phyloP scores from a whole-genome alignment of 2,329 filamentous ascomycete genomes.

The Colletotrichum cordylinicola region DNA sequence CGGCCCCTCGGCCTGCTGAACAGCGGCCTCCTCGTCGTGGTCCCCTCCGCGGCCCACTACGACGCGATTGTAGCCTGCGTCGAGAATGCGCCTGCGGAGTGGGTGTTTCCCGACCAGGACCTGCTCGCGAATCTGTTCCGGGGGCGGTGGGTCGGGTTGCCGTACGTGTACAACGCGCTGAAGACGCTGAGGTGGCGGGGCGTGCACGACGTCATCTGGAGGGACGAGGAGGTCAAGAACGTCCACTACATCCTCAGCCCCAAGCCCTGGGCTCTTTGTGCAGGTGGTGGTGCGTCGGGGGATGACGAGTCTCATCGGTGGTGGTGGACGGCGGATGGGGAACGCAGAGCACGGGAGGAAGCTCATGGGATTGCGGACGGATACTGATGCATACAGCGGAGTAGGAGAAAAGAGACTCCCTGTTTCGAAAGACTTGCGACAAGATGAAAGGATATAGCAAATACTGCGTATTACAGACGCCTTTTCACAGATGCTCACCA shows the following conservation, averaged over 20 bases:
- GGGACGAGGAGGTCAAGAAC: background rate
- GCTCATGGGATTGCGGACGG: background rate
- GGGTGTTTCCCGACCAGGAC: conserved; percentile 66
- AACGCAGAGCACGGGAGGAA: background rate
- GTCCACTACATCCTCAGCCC: background rate
- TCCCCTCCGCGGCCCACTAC: background rate
- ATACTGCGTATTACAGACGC: no score
- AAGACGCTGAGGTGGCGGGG: conserved; percentile 58
- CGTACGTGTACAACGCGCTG: conserved; percentile 67
- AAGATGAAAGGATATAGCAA: no score
- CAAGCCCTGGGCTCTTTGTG: background rate
- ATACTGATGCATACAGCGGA: background rate
- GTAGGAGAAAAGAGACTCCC: no score
- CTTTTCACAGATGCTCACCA: no score
- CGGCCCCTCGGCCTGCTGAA: background rate
- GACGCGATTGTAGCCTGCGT: background rate
- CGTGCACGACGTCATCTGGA: background rate
- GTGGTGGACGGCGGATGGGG: background rate
- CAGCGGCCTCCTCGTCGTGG: background rate
- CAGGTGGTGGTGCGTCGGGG: background rate
- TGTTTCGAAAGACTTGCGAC: no score
- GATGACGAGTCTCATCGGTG: background rate
- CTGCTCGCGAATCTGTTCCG: conserved; percentile 61
- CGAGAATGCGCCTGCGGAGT: conserved; percentile 37
- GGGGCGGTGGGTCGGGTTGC: conserved; percentile 61